These are phyloP conservation scores for Rehmannia glutinosa DNA, from an alignment of 257 asterid species.

Conservation along the genomic window DNA sequence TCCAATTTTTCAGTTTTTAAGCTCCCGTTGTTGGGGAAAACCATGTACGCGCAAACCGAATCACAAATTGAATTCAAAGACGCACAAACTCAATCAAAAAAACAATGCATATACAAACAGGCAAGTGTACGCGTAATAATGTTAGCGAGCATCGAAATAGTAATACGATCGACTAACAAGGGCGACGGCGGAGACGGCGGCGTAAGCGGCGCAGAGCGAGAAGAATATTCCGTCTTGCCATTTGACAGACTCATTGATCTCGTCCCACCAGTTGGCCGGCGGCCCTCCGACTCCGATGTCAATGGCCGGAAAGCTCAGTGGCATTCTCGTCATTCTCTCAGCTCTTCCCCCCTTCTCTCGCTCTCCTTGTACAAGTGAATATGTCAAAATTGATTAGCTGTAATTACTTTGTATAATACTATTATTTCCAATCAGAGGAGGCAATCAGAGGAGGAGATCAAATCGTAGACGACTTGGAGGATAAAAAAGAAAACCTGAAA, in stretches of 20 bases:
- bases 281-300: conserved; percentile 27
- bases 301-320: conserved; percentile 41
- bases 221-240: conserved; percentile 98
- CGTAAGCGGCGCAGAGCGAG: conserved; percentile 71
- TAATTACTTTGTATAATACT: conserved; percentile 10
- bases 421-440: conserved; percentile 17
- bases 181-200: conserved; percentile 76
- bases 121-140: not conserved
- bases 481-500: not conserved
- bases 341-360: not conserved
- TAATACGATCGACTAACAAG: conserved; percentile 44
- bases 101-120: no score
- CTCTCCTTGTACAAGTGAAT: conserved; percentile 11
- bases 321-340: conserved; percentile 47
- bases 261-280: conserved; percentile 71
- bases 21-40: no score
- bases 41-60: conserved; percentile 2
- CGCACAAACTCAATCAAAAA: not conserved
- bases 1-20: no score
- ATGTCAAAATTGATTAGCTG: conserved; percentile 39
- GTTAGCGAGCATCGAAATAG: not conserved
- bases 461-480: conserved; percentile 11
- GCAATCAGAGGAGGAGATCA: conserved; percentile 14
- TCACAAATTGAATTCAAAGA: conserved; percentile 1
- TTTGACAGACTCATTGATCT: conserved; percentile 68